Evolutionary conservation across 2,329 filamentous ascomycete genomes (phyloP).

Genomic region (Phaeophleospora eucalypticola): DNA sequence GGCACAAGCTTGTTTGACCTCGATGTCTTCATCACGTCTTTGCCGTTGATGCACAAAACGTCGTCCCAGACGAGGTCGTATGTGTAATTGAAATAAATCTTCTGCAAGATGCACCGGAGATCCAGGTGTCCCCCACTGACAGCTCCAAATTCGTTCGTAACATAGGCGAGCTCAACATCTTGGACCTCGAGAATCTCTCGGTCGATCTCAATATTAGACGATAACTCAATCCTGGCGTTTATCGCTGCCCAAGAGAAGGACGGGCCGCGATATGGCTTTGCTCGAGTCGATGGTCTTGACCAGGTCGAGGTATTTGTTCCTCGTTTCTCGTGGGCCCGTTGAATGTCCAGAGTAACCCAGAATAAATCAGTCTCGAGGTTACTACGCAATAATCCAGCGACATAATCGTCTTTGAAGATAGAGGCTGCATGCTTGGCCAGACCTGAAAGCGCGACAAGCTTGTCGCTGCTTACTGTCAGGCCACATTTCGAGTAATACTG

Average conservation of each 20-base stretch:
- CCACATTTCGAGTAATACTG: neutral
- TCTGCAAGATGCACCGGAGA: neutral
- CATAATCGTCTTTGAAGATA: neutral
- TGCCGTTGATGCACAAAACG: too few relatives aligned
- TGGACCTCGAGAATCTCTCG: neutral
- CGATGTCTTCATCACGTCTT: too few relatives aligned
- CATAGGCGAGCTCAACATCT: neutral
- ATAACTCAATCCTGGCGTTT: neutral
- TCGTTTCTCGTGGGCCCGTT: neutral
- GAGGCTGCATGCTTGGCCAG: neutral
- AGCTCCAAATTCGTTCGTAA: neutral
- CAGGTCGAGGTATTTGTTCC: neutral
- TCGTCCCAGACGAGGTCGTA: too few relatives aligned
- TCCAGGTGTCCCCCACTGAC: neutral
- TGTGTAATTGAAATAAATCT: neutral
- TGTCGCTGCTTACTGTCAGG: neutral
- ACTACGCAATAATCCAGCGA: neutral
- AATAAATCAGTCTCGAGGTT: neutral
- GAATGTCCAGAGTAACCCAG: neutral
- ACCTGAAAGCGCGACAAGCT: neutral
- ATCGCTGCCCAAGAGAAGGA: conserved; percentile 4
- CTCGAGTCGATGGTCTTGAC: neutral
- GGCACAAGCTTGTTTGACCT: neutral
- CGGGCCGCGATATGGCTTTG: neutral
- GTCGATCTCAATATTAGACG: neutral